Evolutionary conservation across 1,139 yeast genomes (phyloP).

Genomic region (Keqinozyma sinolaborantium): DNA sequence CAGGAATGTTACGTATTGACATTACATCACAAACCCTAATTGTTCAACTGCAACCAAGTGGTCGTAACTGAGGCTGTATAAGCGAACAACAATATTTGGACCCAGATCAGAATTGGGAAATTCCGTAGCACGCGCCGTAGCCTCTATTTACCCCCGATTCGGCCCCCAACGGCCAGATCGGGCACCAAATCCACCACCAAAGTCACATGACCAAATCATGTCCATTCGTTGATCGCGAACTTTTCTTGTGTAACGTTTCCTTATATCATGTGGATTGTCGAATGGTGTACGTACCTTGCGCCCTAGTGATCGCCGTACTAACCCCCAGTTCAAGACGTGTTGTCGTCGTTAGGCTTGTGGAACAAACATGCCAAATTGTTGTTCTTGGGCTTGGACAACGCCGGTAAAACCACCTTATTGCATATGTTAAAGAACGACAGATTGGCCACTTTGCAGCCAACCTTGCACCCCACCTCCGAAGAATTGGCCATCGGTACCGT

Average conservation of each 20-base stretch:
- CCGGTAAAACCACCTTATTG: conserved; percentile 94
- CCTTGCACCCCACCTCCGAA: conserved; percentile 97
- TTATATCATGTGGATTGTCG: conserved; percentile 38
- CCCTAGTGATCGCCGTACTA: conserved; percentile 13
- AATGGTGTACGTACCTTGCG: conserved; percentile 42
- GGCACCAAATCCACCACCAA: too few species aligned
- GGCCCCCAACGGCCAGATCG: too few species aligned
- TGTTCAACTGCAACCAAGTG: too few species aligned
- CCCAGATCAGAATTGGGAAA: too few species aligned
- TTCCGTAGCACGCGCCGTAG: too few species aligned
- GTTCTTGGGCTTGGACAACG: conserved; percentile 95
- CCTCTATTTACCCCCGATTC: too few species aligned
- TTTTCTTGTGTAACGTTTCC: background rate
- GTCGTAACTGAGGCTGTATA: too few species aligned
- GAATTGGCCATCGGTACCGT: conserved; percentile 96
- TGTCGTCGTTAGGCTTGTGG: conserved; percentile 93
- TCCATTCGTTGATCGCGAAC: too few species aligned
- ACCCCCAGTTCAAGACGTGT: conserved; percentile 69
- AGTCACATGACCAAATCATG: too few species aligned
- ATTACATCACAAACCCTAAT: too few species aligned
- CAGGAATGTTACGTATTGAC: too few species aligned
- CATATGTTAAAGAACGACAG: conserved; percentile 98
- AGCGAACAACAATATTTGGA: too few species aligned
- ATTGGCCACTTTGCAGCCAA: conserved; percentile 95
- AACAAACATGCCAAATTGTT: conserved; percentile 96